Evolutionary conservation across 345 rosid species (phyloP), one percentile per base, ranked within the genome.

Genomic region (Citrus mangshanensis): DNA sequence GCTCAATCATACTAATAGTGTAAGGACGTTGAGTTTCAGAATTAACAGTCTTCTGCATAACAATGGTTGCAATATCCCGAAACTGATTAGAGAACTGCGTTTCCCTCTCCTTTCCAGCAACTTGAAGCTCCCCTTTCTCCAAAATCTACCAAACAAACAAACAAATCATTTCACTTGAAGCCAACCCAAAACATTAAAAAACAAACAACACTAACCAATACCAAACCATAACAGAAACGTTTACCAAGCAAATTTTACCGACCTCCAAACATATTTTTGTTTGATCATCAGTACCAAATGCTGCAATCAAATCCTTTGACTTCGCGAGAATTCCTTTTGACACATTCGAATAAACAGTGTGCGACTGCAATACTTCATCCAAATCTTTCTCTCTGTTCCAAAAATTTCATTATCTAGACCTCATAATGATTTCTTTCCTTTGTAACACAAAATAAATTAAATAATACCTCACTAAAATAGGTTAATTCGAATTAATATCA

Each of bases 101-200:
- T 67, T 95, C 99, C 88, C 98, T 87, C 86, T 94, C 99, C 86
- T 95, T 95, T 32, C 98, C 99, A 13, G 99, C 99, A 84, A 96
- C 91, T 83, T 96, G 98, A 79, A 96, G 97, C 86, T 96, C 99
- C 55, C 99, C 99, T 85, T 93, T 93, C 32, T 94, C 97, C 93
- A 96, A 72, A 82, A 96, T 94, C 97, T 95, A 81, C 55, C 68
- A 71, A 55, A 28, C 64, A 75, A 16, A 72, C n/a, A 55, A 16
- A 75, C 16, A 55, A 49, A 72, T 22, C 32, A 59, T 24, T 60
- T 60, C 30, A 9, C 34, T 4, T 69, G 27, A 5, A 24, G 28
- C 18, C 62, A 59, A 12, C n/a, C 14, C 14, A 30, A 28, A 7
- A 21, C 69, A 46, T 35, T 72, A 13, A 27, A 4, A 35, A 25